phyloP scores from a whole-genome alignment of 768 basidiomycete genomes.

The Neoboletus subvelutipes region DNA sequence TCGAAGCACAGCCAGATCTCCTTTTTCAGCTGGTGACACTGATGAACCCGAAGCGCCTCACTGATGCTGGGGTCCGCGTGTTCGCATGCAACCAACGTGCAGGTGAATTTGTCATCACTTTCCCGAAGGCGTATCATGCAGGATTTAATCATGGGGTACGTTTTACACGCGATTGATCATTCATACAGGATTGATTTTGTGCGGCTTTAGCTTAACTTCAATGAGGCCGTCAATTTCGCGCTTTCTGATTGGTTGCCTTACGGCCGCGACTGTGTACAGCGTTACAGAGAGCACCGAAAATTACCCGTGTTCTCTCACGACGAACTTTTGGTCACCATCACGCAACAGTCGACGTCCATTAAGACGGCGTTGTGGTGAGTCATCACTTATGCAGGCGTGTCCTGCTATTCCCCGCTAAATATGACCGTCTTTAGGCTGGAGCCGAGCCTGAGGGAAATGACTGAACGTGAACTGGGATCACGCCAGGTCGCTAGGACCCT shows the following conservation, averaged over 20 bases:
- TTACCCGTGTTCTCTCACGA: conserved; percentile 98
- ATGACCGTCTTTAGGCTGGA: conserved; percentile 59
- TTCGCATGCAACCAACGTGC: conserved; percentile 95
- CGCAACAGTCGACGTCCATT: conserved; percentile 89
- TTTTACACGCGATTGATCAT: conserved; percentile 31
- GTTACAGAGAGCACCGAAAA: conserved; percentile 89
- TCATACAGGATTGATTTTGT: conserved; percentile 26
- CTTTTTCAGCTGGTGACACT: conserved; percentile 97
- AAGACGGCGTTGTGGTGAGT: conserved; percentile 90
- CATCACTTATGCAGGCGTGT: conserved; percentile 10
- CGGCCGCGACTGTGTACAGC: conserved; percentile 84
- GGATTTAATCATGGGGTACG: conserved; percentile 98
- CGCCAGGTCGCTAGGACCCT: conserved; percentile 61
- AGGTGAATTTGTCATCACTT: conserved; percentile 96
- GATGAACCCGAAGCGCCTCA: conserved; percentile 90
- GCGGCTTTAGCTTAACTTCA: conserved; percentile 83
- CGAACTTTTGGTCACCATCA: conserved; percentile 95
- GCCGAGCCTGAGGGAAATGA: conserved; percentile 85
- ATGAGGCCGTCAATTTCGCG: conserved; percentile 98
- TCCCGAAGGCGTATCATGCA: conserved; percentile 96
- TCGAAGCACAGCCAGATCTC: conserved; percentile 95
- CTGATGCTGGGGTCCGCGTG: conserved; percentile 86
- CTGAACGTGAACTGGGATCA: conserved; percentile 71
- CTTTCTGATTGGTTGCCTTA: conserved; percentile 91
- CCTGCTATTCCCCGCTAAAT: conserved; percentile 21